A percentile compares a stretch with the other conserved stretches of the same genome.
phyloP scores from a whole-genome alignment of 2,329 filamentous ascomycete species.

The Calonectria montana region DNA sequence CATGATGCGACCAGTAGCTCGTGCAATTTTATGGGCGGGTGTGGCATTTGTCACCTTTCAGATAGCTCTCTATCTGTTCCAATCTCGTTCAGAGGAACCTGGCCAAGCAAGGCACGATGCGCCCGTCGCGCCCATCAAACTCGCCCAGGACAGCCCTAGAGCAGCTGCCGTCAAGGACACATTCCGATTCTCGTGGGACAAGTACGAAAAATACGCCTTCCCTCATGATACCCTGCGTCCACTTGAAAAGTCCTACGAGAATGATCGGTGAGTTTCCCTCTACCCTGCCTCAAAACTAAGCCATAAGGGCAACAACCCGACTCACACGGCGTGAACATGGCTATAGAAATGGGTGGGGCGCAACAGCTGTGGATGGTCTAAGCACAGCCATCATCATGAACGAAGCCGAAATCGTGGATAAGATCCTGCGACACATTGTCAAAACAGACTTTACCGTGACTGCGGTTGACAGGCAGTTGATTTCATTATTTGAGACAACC shows the following conservation, averaged over 20 bases:
- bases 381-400: constrained; percentile 37
- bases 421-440: constrained; percentile 29
- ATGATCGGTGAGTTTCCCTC: constrained; percentile 26
- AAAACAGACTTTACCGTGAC: constrained; percentile 30
- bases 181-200: constrained; percentile 36
- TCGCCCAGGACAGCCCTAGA: constrained; percentile 7
- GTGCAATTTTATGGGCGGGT: constrained; percentile 25
- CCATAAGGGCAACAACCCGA: not conserved
- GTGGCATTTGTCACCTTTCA: constrained; percentile 17
- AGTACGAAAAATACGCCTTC: constrained; percentile 28
- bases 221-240: constrained; percentile 34
- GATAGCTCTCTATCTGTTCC: not conserved
- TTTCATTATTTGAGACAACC: constrained; percentile 31
- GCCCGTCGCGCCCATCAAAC: not conserved
- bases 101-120: not conserved
- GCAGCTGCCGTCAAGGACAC: constrained; percentile 23
- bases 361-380: constrained; percentile 33
- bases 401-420: constrained; percentile 26
- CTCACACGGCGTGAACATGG: not conserved
- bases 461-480: constrained; percentile 1
- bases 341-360: constrained; percentile 36
- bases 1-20: constrained; percentile 8
- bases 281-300: not conserved
- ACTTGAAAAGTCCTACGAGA: constrained; percentile 18
- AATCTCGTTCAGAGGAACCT: not conserved